These are phyloP conservation scores for Thelonectria discophora DNA, from an alignment of 2,329 filamentous ascomycete species.

Conservation along the genomic window DNA sequence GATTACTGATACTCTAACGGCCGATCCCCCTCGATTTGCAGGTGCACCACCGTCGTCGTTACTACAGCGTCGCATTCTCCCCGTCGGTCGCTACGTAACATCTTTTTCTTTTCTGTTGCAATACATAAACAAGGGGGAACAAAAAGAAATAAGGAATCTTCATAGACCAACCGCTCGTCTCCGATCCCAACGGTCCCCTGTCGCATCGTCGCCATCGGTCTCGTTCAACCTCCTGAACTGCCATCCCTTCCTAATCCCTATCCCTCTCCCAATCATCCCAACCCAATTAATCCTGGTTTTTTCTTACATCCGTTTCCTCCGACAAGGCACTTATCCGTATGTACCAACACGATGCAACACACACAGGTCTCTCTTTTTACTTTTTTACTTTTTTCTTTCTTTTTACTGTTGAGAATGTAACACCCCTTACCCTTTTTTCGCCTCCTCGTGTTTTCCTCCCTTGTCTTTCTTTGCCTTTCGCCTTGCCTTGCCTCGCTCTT, in stretches of 20 bases:
- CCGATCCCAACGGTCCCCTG: background rate
- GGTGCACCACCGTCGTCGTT: slow-evolving; percentile 4
- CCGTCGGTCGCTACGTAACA: slow-evolving; percentile 5
- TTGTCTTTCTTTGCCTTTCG: slow-evolving; percentile 3
- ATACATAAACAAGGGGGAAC: background rate
- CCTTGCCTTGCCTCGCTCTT: background rate
- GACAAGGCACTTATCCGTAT: background rate
- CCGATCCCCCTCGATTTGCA: slow-evolving; percentile 11
- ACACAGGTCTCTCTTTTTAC: too few species aligned
- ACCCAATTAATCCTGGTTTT: too few species aligned
- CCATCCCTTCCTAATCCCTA: too few species aligned
- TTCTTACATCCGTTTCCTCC: background rate
- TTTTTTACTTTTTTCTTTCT: too few species aligned
- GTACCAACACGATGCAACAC: too few species aligned
- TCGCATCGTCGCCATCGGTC: background rate
- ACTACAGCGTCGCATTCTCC: slow-evolving; percentile 8
- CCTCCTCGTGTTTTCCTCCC: slow-evolving; percentile 22
- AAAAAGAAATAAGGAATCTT: too few species aligned
- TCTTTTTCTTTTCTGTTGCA: background rate
- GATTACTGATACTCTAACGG: slow-evolving; percentile 28
- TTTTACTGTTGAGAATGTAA: too few species aligned
- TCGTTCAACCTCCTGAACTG: background rate
- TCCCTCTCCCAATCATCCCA: too few species aligned
- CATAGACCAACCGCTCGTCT: background rate
- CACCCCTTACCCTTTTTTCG: background rate